Evolutionary conservation across 2,329 filamentous ascomycete species (phyloP).

Genomic region (Colletotrichum tropicicola): DNA sequence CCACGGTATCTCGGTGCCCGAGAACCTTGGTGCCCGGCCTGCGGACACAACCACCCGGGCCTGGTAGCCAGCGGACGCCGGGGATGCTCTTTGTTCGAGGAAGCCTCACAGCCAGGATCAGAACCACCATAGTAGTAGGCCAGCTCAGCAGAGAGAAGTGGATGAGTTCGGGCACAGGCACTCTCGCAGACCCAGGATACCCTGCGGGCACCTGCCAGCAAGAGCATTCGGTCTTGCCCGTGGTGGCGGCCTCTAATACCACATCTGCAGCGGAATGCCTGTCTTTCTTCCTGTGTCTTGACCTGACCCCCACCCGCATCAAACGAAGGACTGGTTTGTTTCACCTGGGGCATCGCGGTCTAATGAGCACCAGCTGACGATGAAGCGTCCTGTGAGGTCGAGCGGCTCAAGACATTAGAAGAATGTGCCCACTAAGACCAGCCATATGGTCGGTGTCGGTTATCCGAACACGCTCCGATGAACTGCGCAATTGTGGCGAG

Average conservation of each 20-base stretch:
- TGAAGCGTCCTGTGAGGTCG: background rate
- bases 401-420: background rate
- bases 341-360: conserved; percentile 19
- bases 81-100: background rate
- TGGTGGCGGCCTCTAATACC: background rate
- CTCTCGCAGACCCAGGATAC: background rate
- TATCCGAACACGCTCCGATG: background rate
- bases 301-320: conserved; percentile 9
- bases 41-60: background rate
- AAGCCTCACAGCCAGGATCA: background rate
- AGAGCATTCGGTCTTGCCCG: background rate
- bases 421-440: conserved; percentile 2
- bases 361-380: conserved; percentile 7
- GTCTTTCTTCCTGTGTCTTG: conserved; percentile 5
- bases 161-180: background rate
- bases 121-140: background rate
- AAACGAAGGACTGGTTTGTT: conserved; percentile 11
- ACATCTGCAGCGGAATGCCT: conserved; percentile 1
- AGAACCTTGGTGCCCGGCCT: background rate
- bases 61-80: background rate
- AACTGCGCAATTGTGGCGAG: conserved; percentile 14
- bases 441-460: background rate
- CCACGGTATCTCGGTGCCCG: background rate
- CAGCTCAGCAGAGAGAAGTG: background rate
- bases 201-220: background rate